Evolutionary conservation across 1,284 basidiomycete species (phyloP).

Genomic region (Papiliotrema flavescens): DNA sequence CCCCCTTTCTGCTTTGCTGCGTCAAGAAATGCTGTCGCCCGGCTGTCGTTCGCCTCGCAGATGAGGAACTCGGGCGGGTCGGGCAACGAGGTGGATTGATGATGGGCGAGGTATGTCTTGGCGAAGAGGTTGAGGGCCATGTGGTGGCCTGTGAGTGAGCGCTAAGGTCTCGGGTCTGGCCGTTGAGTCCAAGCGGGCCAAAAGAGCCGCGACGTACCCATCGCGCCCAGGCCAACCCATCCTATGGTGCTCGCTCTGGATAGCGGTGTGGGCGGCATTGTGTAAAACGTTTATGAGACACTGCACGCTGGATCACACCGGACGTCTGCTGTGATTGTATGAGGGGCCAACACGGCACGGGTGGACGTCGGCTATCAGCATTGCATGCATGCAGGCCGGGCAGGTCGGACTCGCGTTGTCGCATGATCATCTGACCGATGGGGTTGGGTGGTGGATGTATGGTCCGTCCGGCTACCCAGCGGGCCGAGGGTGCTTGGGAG

Average conservation of each 20-base stretch:
- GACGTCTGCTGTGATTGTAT: no score
- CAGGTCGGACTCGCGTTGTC: no score
- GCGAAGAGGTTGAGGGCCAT: conserved; percentile 47
- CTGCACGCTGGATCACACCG: background rate
- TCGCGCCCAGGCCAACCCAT: conserved; percentile 46
- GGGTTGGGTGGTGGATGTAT: no score
- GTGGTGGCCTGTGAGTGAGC: conserved; percentile 27
- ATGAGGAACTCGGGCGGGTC: conserved; percentile 31
- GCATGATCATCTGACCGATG: no score
- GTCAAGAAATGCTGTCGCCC: conserved; percentile 28
- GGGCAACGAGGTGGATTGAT: conserved; percentile 2
- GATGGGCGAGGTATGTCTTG: conserved; percentile 33
- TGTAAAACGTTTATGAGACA: no score
- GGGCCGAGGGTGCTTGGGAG: no score
- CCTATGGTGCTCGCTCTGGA: conserved; percentile 35
- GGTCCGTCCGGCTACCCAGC: no score
- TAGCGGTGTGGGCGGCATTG: conserved; percentile 33
- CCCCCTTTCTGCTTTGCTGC: conserved; percentile 24
- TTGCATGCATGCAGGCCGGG: no score
- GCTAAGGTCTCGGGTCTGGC: background rate
- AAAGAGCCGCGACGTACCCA: conserved; percentile 26
- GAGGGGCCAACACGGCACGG: no score
- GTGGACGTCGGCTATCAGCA: no score
- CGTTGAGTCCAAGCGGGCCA: background rate
- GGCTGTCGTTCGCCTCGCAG: conserved; percentile 39